Base-by-base conservation (phyloP, 164 flowering plant species). In the Liriodendron chinense region DNA sequence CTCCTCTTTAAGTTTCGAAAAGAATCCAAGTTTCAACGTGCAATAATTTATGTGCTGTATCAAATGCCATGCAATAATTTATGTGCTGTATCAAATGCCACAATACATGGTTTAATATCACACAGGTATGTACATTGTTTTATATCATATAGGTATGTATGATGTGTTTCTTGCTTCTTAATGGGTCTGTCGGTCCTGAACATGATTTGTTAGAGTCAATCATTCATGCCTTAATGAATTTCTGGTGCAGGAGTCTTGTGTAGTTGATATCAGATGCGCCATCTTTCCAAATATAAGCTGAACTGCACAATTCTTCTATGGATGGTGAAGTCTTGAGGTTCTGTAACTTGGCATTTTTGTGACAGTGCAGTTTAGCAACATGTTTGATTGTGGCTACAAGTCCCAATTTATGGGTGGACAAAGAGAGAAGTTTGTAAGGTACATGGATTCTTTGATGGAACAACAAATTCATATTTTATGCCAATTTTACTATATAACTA, bases 381-480 rank as follows among this genome's bases (percentile, higher is more conserved):
- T 90, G 94, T 88, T 90, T 61, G 92, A 88, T 80, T 86, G 84
- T 82, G 77, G 80, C 21, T 84, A 80, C 84, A 87, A 85, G 75
- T 81, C 92, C 21, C 91, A 89, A 64, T 83, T 75, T 47, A 86
- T 88, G 20, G 85, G 83, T 43, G 94, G 94, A 47, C 84, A 88
- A 63, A 86, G 78, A 73, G 90, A 89, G 83, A 91, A 89, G 66
- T 91, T 91, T 78, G 93, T 86, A 61, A 88, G 93, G 95, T 91
- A 86, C 57, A 56, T 21, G 56, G 43, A 28, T 69, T 73, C 56
- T 63, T 26, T 47, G 61, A n/a, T 63, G 12, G 21, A 34, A 26
- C 34, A 22, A 23, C 26, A 65, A 24, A 10, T 53, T 53, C 20
- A 10, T 3, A 12, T 34, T 53, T 53, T 16, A 53, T 53, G 13